phyloP scores from a whole-genome alignment of 495 filamentous ascomycete species.

The Lentithecium fluviatile region DNA sequence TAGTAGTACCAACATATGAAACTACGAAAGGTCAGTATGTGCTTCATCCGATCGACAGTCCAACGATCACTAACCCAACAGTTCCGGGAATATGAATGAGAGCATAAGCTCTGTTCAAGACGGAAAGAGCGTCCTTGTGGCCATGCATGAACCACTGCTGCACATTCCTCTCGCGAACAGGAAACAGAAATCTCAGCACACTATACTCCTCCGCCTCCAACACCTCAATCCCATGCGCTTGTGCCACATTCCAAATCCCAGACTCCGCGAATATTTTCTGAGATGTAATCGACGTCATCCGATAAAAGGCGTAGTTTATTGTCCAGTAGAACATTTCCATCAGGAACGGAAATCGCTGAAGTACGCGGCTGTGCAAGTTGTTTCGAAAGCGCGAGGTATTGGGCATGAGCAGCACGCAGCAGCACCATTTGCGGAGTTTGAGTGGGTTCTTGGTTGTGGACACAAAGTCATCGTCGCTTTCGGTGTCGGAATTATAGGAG shows the following conservation, averaged over 20 bases:
- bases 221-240: slow-evolving; percentile 61
- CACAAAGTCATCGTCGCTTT: slow-evolving; percentile 35
- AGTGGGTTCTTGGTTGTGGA: slow-evolving; percentile 45
- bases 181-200: slow-evolving; percentile 55
- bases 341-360: slow-evolving; percentile 38
- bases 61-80: slow-evolving; percentile 56
- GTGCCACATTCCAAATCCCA: slow-evolving; percentile 66
- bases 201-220: slow-evolving; percentile 61
- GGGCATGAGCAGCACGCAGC: slow-evolving; percentile 52
- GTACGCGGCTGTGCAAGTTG: slow-evolving; percentile 56
- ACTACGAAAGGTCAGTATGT: slow-evolving; percentile 35
- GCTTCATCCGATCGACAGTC: neutral
- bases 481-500: slow-evolving; percentile 39
- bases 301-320: slow-evolving; percentile 66
- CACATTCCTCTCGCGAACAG: slow-evolving; percentile 53
- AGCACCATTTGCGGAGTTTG: slow-evolving; percentile 50
- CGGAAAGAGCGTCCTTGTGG: slow-evolving; percentile 54
- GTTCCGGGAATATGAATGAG: slow-evolving; percentile 67
- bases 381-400: slow-evolving; percentile 59
- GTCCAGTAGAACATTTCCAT: slow-evolving; percentile 42
- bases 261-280: slow-evolving; percentile 55
- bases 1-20: slow-evolving; percentile 70
- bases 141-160: slow-evolving; percentile 61
- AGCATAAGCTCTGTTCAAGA: slow-evolving; percentile 63
- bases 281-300: slow-evolving; percentile 58